phyloP scores from a whole-genome alignment of 768 basidiomycete genomes.

The Lepiota subincarnata region DNA sequence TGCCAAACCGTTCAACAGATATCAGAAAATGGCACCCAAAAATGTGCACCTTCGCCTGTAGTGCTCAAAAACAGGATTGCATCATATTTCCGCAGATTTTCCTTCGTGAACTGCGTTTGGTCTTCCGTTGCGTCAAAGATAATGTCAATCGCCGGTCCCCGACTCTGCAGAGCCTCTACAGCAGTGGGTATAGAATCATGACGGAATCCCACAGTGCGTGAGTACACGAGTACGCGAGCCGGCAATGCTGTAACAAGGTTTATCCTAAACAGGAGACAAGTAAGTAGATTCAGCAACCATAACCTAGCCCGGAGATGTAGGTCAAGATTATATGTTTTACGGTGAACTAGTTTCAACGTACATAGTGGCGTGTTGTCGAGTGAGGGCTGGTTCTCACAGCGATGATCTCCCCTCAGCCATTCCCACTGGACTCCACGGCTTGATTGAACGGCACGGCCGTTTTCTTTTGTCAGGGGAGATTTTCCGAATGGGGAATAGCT shows the following conservation, averaged over 20 bases:
- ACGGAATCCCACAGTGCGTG: constrained; percentile 56
- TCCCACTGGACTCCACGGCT: too few relatives aligned
- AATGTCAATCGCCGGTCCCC: constrained; percentile 42
- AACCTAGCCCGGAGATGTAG: neutral
- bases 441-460: too few relatives aligned
- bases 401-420: too few relatives aligned
- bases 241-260: constrained; percentile 13
- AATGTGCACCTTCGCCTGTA: constrained; percentile 54
- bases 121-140: constrained; percentile 68
- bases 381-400: too few relatives aligned
- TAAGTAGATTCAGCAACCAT: constrained; percentile 6
- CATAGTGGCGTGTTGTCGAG: neutral
- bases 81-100: constrained; percentile 53
- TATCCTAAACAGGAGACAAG: constrained; percentile 1
- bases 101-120: constrained; percentile 47
- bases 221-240: constrained; percentile 54
- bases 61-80: constrained; percentile 66
- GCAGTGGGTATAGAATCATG: constrained; percentile 78
- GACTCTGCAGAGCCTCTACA: constrained; percentile 47
- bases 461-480: too few relatives aligned
- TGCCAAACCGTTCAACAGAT: constrained; percentile 18
- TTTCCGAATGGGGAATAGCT: too few relatives aligned
- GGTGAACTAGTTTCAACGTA: neutral
- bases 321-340: neutral
- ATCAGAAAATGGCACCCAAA: neutral